These are phyloP conservation scores for Aspergillus sp. DNA, from an alignment of 2,329 filamentous ascomycete species.

Conservation along the genomic window DNA sequence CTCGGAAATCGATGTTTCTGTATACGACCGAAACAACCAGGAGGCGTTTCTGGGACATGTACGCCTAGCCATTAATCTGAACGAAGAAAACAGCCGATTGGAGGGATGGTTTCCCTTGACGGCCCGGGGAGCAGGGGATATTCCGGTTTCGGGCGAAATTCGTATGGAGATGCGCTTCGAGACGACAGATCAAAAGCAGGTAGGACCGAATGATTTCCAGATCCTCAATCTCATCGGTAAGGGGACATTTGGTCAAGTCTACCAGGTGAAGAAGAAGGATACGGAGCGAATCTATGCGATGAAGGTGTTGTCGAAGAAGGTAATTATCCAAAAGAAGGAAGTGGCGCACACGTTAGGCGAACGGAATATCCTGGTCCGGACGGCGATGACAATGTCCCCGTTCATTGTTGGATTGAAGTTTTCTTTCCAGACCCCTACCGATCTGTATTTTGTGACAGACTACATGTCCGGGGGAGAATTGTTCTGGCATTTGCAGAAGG, in stretches of 20 bases:
- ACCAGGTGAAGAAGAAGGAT: constrained; percentile 96
- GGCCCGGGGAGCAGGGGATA: constrained; percentile 70
- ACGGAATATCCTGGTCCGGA: constrained; percentile 92
- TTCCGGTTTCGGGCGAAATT: constrained; percentile 74
- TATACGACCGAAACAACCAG: constrained; percentile 78
- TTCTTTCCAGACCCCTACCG: constrained; percentile 94
- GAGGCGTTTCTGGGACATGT: constrained; percentile 91
- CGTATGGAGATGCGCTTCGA: constrained; percentile 81
- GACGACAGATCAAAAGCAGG: constrained; percentile 78
- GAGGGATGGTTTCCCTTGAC: constrained; percentile 80
- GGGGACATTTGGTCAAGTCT: constrained; percentile 96
- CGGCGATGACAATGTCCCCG: constrained; percentile 87
- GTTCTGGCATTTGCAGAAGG: constrained; percentile 97
- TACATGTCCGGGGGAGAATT: constrained; percentile 99
- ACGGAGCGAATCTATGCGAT: constrained; percentile 95
- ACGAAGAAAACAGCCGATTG: constrained; percentile 61
- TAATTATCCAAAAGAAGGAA: constrained; percentile 99
- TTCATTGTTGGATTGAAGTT: constrained; percentile 98
- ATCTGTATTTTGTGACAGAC: constrained; percentile 96
- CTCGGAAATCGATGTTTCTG: constrained; percentile 82
- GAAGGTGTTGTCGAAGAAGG: constrained; percentile 99
- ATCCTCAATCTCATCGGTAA: constrained; percentile 95
- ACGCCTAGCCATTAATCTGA: constrained; percentile 63
- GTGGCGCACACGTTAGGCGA: constrained; percentile 95
- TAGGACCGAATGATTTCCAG: constrained; percentile 90